Evolutionary conservation across 805 yeast genomes (phyloP), one percentile per base, ranked within the genome.

Genomic region (Candida schatavii): DNA sequence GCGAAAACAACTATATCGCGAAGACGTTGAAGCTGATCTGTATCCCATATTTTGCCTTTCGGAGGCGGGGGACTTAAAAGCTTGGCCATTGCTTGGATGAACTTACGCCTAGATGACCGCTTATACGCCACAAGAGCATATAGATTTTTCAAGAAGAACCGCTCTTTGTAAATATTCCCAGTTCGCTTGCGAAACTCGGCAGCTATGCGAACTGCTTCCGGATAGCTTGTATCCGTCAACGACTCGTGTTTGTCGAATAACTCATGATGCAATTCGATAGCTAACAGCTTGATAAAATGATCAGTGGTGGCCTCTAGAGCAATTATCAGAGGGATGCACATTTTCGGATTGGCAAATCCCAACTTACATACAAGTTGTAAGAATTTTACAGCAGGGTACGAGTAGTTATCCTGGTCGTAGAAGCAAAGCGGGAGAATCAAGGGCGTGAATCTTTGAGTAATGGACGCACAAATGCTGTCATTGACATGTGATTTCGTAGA

Each of bases 341-440:
- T 52, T 42, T 85, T 74, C 1, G 96, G 96, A 53, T 84, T 86
- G 0, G 85, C 83, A 59, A 78, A 83, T 0, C 95, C 95, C 41
- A 80, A 69, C 22, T 70, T 70, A 7, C 83, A 72, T 19, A 83
- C 76, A 33, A 77, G 57, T 41, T 73, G 78, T 33, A 87, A 53
- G 45, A 81, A 78, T 25, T 70, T 65, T 3, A 82, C 70, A 0
- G 88, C 81, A 1, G 71, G 56, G 22, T 66, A 59, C 1, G 87
- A 76, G 35, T 61, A 62, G 3, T 68, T 72, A 2, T 66, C 67
- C 23, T 77, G 74, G 27, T 72, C 72, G 3, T 56, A 49, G 0
- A 80, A 46, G 41, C 88, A 78, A 14, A 79, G 56, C 2, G 64
- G 59, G 19, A 85, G 60, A 4, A 84, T 70, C 2, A 62, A 47